A percentile compares a stretch with the other conserved stretches of the same genome.
phyloP scores from a whole-genome alignment of 768 basidiomycete genomes.

The Agaricus subrufescens region DNA sequence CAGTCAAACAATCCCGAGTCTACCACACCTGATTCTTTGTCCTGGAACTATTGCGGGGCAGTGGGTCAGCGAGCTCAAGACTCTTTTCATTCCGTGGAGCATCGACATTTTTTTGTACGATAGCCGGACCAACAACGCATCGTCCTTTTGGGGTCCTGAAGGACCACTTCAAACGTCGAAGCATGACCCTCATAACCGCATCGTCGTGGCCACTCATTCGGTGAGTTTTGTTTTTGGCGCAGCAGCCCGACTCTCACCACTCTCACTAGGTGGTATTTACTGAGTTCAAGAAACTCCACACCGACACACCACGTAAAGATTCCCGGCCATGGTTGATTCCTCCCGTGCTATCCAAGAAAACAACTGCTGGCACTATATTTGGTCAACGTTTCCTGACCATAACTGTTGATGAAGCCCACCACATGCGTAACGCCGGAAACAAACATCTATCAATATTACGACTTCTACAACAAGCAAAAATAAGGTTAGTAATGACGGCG shows the following conservation, averaged over 20 bases:
- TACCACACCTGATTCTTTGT: constrained; percentile 18
- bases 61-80: constrained; percentile 19
- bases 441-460: constrained; percentile 12
- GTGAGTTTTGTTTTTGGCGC: constrained; percentile 13
- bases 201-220: constrained; percentile 20
- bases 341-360: not conserved
- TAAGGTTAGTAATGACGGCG: constrained; percentile 16
- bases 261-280: constrained; percentile 15
- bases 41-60: constrained; percentile 20
- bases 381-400: constrained; percentile 13
- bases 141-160: constrained; percentile 16
- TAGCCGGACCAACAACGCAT: not conserved
- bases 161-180: constrained; percentile 14
- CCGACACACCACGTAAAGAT: not conserved
- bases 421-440: constrained; percentile 15
- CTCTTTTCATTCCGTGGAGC: constrained; percentile 5
- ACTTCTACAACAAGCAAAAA: constrained; percentile 8
- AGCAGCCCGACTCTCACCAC: not conserved
- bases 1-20: constrained; percentile 8
- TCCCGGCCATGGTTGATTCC: constrained; percentile 1
- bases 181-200: constrained; percentile 6
- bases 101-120: constrained; percentile 24
- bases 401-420: constrained; percentile 20
- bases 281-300: constrained; percentile 6
- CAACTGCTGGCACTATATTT: constrained; percentile 10